Conservation (phyloP, 225 moss, liverwort and hornwort genomes). For the Ulota crispa region DNA sequence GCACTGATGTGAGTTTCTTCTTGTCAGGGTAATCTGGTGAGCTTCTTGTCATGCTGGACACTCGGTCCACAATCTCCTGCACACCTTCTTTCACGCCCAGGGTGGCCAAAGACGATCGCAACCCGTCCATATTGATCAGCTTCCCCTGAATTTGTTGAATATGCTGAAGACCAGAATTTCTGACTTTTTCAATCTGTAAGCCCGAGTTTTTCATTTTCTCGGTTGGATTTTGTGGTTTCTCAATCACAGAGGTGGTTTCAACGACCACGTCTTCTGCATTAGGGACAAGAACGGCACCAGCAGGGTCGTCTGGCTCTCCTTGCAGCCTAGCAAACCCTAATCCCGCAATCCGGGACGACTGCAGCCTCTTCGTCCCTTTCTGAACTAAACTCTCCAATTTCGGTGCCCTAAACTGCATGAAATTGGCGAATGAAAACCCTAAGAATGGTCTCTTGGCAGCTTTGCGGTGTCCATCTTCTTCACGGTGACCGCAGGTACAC, state of each 20-base stretch:
- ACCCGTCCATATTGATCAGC: slow-evolving; percentile 46
- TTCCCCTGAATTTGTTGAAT: slow-evolving; percentile 47
- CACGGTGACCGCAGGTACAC: slow-evolving; percentile 33
- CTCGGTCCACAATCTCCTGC: slow-evolving; percentile 49
- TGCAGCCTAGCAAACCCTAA: slow-evolving; percentile 55
- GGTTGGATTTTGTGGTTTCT: slow-evolving; percentile 21
- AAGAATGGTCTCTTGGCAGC: slow-evolving; percentile 20
- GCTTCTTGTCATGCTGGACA: slow-evolving; percentile 38
- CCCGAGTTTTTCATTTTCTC: slow-evolving; percentile 25
- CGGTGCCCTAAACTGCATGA: slow-evolving; percentile 34
- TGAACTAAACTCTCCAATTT: slow-evolving; percentile 16
- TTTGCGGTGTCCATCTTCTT: slow-evolving; percentile 27
- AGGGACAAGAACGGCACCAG: slow-evolving; percentile 19
- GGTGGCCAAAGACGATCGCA: slow-evolving; percentile 42
- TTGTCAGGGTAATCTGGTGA: slow-evolving; percentile 48
- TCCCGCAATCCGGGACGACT: slow-evolving; percentile 2
- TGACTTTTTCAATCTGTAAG: neutral
- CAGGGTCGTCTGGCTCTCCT: slow-evolving; percentile 46
- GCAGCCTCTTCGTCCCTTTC: slow-evolving; percentile 33
- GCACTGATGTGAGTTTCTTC: slow-evolving; percentile 57
- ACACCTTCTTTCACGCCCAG: slow-evolving; percentile 49
- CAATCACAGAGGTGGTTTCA: slow-evolving; percentile 29
- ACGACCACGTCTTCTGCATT: slow-evolving; percentile 29
- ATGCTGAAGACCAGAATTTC: neutral
- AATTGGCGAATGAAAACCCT: slow-evolving; percentile 37